Evolutionary conservation across 176 grass and related monocot species (phyloP), one percentile per base, ranked within the genome.

Genomic region (Calamus simplicifolius): DNA sequence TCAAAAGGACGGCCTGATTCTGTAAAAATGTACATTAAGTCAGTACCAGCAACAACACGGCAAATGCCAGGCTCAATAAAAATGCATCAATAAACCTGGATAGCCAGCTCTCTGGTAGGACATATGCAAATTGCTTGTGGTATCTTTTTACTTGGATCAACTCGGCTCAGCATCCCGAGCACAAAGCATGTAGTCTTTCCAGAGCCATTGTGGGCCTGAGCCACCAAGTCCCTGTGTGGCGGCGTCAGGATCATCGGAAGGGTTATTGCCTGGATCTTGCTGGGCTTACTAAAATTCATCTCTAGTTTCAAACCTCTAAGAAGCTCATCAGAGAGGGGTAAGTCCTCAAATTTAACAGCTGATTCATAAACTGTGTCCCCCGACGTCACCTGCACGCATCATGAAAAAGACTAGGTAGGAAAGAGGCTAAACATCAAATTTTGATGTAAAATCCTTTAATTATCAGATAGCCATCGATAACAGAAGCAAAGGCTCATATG

Each of bases 131-230:
- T 77, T 27, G 90, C 90, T 79, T 95, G 90, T 4, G 86, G 86
- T 19, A 72, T 54, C 69, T 79, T 85, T 43, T 27, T 83, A 3
- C 54, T 72, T 6, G 84, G 78, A 74, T 96, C 69, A 14, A 97
- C 80, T 5, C 92, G 80, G 69, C 87, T 97, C 63, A 97, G 75
- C 92, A 97, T 97, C 60, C 92, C 92, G n/a, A 97, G 84, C 54
- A 85, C 83, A 62, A 97, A 97, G 58, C 92, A 97, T 21, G 81
- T 97, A 50, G 92, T 97, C 77, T 97, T 97, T 63, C 87, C 87
- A 4, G 87, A 97, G 48, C 87, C 83, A 66, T 91, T 97, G 58
- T 97, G 92, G 16, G 87, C 92, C 75, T 97, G 92, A 52, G 92
- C 92, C 18, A 97, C 81, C 43, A 97, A 80, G 80, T 97, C 87